Conservation (phyloP, 2,329 filamentous ascomycete genomes). For the Hymenoscyphus scutula region DNA sequence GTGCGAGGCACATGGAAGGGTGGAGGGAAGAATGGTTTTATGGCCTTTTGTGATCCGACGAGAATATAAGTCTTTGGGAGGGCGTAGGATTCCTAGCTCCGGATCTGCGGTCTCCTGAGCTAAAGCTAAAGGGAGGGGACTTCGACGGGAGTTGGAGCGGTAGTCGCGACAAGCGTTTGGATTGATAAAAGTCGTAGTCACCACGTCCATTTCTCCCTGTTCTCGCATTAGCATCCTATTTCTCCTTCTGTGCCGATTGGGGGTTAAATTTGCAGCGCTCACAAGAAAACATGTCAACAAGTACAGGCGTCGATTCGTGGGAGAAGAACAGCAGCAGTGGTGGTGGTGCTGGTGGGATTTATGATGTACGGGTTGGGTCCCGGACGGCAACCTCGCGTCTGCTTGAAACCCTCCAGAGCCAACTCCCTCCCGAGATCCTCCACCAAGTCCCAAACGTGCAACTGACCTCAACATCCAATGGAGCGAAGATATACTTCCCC, state of each 20-base stretch:
- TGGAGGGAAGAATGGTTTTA: no score
- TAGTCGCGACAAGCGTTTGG: no score
- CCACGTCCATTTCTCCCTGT: not conserved
- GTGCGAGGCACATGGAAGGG: no score
- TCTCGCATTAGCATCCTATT: not conserved
- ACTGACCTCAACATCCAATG: conserved; percentile 30
- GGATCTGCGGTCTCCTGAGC: no score
- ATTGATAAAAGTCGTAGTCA: not conserved
- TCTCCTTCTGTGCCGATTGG: not conserved
- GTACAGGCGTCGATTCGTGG: not conserved
- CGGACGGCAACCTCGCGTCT: conserved; percentile 27
- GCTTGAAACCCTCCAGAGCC: conserved; percentile 18
- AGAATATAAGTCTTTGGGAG: no score
- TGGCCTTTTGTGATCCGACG: no score
- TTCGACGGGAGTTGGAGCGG: no score
- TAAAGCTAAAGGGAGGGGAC: no score
- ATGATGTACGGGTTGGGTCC: conserved; percentile 30
- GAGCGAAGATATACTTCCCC: conserved; percentile 42
- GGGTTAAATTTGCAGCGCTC: not conserved
- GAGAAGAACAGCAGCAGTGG: not conserved
- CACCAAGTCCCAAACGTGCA: conserved; percentile 28
- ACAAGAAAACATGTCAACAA: conserved; percentile 1
- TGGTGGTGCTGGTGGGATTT: conserved; percentile 2
- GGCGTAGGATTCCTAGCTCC: no score
- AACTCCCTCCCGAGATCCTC: conserved; percentile 26